Evolutionary conservation across 2,329 filamentous ascomycete genomes (phyloP), one percentile per base, ranked within the genome.

Genomic region (Colletotrichum tofieldiae): DNA sequence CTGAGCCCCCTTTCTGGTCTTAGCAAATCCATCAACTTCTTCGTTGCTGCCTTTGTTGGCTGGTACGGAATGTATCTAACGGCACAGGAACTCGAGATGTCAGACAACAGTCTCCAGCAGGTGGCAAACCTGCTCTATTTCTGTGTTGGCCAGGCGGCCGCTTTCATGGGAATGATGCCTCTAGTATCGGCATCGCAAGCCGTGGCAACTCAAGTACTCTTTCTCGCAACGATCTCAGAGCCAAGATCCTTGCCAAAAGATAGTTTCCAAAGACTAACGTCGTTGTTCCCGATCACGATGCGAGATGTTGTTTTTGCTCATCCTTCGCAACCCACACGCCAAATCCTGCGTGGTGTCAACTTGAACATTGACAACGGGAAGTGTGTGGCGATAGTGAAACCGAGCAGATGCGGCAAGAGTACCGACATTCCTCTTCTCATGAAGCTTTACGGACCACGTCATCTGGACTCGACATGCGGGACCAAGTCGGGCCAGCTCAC

Each of bases 391-490:
- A 90, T 98, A 26, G 94, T 97, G 2, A 95, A 96, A 1, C 84
- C 89, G 0, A 98, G 95, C 0, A 96, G 96, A 0, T 94, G 93
- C n/a, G 96, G 96, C 1, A 98, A 99, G 82, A 95, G 93, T 18
- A 98, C 96, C 0, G 86, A 98, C 45, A 88, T 93, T 0, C 89
- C 93, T 0, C 83, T 98, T 0, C 85, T 98, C 0, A 83, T 97
- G 5, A 90, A 92, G 1, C 85, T 98, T 0, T 94, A 96, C 75
- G 75, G 81, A 2, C 86, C 87, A 0, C 41, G 68, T 52, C 39
- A 18, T 26, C 23, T n/a, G 23, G 23, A n/a, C 45, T 12, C 39
- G 32, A 8, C 23, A 45, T 23, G 20, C 16, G 23, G 56, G 8
- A n/a, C 23, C 39, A 29, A 32, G 9, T n/a, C 56, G 9, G 16